A percentile compares a stretch with the other conserved stretches of the same genome.
phyloP scores from a whole-genome alignment of 768 basidiomycete genomes.

The Podaxis rugospora region DNA sequence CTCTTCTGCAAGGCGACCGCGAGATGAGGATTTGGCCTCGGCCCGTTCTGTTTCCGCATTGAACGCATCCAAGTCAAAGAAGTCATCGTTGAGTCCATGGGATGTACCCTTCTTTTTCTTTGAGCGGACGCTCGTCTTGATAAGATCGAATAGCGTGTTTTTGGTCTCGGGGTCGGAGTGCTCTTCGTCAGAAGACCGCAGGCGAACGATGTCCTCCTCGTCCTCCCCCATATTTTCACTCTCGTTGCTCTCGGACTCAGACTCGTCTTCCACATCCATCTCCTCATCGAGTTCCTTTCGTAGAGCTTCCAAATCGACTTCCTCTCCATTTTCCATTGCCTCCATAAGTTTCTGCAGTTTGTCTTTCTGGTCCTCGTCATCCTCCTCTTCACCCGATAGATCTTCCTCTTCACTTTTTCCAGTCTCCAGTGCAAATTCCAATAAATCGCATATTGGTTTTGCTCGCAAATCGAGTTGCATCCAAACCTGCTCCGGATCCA shows the following conservation, averaged over 20 bases:
- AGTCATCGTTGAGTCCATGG: constrained; percentile 74
- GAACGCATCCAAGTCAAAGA: constrained; percentile 86
- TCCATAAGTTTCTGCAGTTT: constrained; percentile 92
- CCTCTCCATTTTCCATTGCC: constrained; percentile 87
- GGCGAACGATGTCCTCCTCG: constrained; percentile 23
- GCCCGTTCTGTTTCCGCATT: constrained; percentile 80
- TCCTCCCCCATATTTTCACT: constrained; percentile 15
- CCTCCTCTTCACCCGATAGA: constrained; percentile 29
- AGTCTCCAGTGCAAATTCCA: constrained; percentile 62
- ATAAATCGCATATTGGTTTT: constrained; percentile 61
- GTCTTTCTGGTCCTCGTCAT: constrained; percentile 75
- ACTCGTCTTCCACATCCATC: constrained; percentile 17
- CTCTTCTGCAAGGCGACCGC: constrained; percentile 51
- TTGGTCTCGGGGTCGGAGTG: constrained; percentile 14
- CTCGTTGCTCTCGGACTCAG: constrained; percentile 12
- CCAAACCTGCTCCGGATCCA: constrained; percentile 90
- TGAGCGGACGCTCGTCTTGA: constrained; percentile 21
- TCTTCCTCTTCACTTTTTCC: constrained; percentile 33
- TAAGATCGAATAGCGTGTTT: constrained; percentile 25
- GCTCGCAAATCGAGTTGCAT: constrained; percentile 85
- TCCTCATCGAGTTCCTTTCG: constrained; percentile 14
- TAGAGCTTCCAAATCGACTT: constrained; percentile 43
- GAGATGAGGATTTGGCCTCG: constrained; percentile 59
- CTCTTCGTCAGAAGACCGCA: constrained; percentile 34
- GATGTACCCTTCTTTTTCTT: constrained; percentile 20